phyloP scores from a whole-genome alignment of 2,329 filamentous ascomycete species.

The Colletotrichum shisoi region DNA sequence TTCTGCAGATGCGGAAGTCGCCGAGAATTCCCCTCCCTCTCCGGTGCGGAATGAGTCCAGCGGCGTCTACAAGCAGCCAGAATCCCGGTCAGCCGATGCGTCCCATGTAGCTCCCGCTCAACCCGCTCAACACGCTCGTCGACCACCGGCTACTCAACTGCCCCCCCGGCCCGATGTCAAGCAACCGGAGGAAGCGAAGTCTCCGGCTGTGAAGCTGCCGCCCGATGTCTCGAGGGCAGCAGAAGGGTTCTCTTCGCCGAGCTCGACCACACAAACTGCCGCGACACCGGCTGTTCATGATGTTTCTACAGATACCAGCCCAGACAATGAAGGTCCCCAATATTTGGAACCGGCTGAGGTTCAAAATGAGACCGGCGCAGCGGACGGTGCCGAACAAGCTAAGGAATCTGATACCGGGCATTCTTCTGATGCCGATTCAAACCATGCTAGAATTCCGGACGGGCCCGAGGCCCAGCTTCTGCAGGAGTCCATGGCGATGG shows the following conservation, averaged over 20 bases:
- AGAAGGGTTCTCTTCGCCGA: constrained; percentile 63
- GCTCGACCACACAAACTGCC: constrained; percentile 76
- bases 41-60: constrained; percentile 2
- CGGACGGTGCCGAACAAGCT: constrained; percentile 44
- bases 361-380: constrained; percentile 48
- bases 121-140: background rate
- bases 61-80: constrained; percentile 23
- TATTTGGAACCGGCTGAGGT: constrained; percentile 59
- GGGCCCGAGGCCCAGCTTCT: constrained; percentile 56
- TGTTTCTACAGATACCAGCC: constrained; percentile 76
- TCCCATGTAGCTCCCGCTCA: background rate
- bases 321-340: constrained; percentile 70
- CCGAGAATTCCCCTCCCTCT: constrained; percentile 1
- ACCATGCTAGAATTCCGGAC: constrained; percentile 40
- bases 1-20: background rate
- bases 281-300: constrained; percentile 75
- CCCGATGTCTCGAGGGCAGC: constrained; percentile 50
- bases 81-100: constrained; percentile 12
- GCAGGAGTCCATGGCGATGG: constrained; percentile 51
- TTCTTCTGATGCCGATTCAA: constrained; percentile 31
- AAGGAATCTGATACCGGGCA: constrained; percentile 25
- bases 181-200: constrained; percentile 43
- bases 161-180: constrained; percentile 46
- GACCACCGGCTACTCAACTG: constrained; percentile 8
- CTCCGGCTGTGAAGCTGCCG: constrained; percentile 48